phyloP scores from a whole-genome alignment of 192 early-diverging fungal species.

The Coemansia sp. region DNA sequence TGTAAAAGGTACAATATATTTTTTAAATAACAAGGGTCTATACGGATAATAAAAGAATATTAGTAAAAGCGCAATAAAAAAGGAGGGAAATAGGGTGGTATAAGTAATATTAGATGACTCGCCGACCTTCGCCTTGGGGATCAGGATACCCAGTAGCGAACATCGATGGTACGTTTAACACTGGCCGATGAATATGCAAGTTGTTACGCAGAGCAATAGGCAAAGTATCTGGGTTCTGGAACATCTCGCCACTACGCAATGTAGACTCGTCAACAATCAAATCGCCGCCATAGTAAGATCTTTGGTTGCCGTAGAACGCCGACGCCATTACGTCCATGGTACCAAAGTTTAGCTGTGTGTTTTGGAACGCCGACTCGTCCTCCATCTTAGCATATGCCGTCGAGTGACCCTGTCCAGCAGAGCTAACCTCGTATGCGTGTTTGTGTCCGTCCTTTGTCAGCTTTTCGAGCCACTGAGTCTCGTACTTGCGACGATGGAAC shows the following conservation, averaged over 20 bases:
- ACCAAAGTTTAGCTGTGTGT: slow-evolving; percentile 39
- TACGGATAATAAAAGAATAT: not conserved
- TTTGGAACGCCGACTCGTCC: slow-evolving; percentile 35
- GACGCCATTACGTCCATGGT: slow-evolving; percentile 21
- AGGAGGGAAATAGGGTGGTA: not conserved
- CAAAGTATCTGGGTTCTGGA: slow-evolving; percentile 32
- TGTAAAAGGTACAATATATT: no score
- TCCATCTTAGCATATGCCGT: slow-evolving; percentile 50
- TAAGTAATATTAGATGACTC: slow-evolving; percentile 22
- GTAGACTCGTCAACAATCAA: slow-evolving; percentile 10
- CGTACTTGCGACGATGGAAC: slow-evolving; percentile 42
- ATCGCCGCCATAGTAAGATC: slow-evolving; percentile 24
- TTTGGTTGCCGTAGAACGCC: slow-evolving; percentile 15
- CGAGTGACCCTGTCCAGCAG: slow-evolving; percentile 25
- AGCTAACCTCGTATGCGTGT: slow-evolving; percentile 39
- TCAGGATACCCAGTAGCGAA: slow-evolving; percentile 16
- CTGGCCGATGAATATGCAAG: slow-evolving; percentile 43
- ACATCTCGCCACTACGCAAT: slow-evolving; percentile 24
- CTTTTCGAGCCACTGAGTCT: slow-evolving; percentile 44
- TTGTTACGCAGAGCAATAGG: slow-evolving; percentile 46
- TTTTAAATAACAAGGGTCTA: no score
- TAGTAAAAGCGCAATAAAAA: not conserved
- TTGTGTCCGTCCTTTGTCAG: slow-evolving; percentile 48
- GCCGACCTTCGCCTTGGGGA: slow-evolving; percentile 13
- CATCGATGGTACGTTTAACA: slow-evolving; percentile 38